Conservation (phyloP, 768 basidiomycete species). For the Leucocoprinus sp. region DNA sequence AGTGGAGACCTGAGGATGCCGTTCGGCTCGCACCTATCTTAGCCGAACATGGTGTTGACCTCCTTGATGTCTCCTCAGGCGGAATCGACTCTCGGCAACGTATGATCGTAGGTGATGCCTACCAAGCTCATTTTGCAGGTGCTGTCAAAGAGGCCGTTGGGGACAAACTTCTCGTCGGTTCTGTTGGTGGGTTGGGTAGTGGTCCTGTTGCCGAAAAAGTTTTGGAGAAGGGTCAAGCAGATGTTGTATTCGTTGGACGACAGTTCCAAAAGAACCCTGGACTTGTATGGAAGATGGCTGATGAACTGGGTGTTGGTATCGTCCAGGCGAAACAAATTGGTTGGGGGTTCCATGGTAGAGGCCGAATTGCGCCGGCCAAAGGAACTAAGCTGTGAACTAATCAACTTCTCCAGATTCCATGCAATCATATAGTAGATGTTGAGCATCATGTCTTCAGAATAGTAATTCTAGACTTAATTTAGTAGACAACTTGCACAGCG, state of each 20-base stretch:
- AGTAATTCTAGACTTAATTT: no score
- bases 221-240: slow-evolving; percentile 49
- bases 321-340: slow-evolving; percentile 16
- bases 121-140: slow-evolving; percentile 52
- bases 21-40: slow-evolving; percentile 51
- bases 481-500: no score
- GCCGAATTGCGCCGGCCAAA: no score
- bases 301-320: slow-evolving; percentile 13
- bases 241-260: slow-evolving; percentile 47
- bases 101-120: slow-evolving; percentile 28
- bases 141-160: slow-evolving; percentile 39
- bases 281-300: slow-evolving; percentile 40
- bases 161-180: slow-evolving; percentile 33
- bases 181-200: slow-evolving; percentile 46
- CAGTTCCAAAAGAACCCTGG: slow-evolving; percentile 58
- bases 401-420: no score
- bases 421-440: no score
- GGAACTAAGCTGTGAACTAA: neutral
- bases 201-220: slow-evolving; percentile 51
- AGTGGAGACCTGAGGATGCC: slow-evolving; percentile 67
- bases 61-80: slow-evolving; percentile 65
- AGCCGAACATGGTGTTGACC: slow-evolving; percentile 58
- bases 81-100: slow-evolving; percentile 44
- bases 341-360: slow-evolving; percentile 17
- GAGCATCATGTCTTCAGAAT: no score